These are phyloP conservation scores for Chionographis japonica DNA, from an alignment of 106 monocot species.

Conservation along the genomic window DNA sequence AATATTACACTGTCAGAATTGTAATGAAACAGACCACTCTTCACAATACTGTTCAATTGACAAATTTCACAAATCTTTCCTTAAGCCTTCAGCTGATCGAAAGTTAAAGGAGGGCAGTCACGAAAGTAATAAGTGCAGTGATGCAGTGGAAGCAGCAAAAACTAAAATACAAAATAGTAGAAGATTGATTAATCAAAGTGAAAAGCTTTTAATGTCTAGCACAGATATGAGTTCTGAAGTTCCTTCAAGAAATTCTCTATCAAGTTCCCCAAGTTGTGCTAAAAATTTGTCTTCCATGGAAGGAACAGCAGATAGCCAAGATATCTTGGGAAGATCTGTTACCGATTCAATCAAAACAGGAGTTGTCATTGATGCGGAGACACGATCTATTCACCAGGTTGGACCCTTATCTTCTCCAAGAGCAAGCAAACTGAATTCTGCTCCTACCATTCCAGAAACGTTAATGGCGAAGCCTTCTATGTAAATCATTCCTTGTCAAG, in stretches of 20 bases:
- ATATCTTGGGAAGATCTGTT: conserved; percentile 1
- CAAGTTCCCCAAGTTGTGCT: conserved; percentile 5
- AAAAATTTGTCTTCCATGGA: conserved; percentile 9
- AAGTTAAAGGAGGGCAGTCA: conserved; percentile 28
- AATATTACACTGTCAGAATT: conserved; percentile 48
- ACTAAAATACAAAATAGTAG: background rate
- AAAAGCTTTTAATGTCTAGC: background rate
- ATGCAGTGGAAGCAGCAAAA: conserved; percentile 21
- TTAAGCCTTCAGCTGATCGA: conserved; percentile 56
- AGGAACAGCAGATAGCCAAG: conserved; percentile 23
- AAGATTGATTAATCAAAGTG: conserved; percentile 17
- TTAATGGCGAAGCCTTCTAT: conserved; percentile 1
- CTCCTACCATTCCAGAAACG: conserved; percentile 14
- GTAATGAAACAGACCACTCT: conserved; percentile 83
- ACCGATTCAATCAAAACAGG: conserved; percentile 10
- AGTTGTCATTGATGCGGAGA: conserved; percentile 12
- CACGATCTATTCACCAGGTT: background rate
- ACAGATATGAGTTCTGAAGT: background rate
- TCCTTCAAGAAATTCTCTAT: background rate
- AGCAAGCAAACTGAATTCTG: background rate
- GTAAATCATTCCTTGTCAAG: conserved; percentile 15
- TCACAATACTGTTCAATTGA: conserved; percentile 64
- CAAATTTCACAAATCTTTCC: conserved; percentile 40
- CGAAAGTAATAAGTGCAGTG: conserved; percentile 37
- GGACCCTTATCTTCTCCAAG: background rate